Base-by-base conservation (phyloP, 2,329 filamentous ascomycete genomes). In the Colletotrichum orbiculare region DNA sequence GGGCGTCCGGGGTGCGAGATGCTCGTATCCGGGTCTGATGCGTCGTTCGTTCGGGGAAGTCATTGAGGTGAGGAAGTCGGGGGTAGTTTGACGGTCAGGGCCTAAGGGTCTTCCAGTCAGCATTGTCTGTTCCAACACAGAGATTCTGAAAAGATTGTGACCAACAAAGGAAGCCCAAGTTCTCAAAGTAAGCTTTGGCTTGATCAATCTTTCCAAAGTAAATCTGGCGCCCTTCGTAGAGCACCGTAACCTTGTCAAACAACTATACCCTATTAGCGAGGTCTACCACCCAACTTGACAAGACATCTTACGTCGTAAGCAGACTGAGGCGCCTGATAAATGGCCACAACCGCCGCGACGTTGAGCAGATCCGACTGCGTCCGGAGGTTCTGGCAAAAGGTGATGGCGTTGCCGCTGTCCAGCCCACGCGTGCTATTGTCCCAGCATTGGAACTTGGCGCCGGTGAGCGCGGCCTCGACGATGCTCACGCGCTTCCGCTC, bases 51-150 rank as follows among this genome's bases (percentile, higher is more conserved):
- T 83, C 0, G 87, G 85, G 71, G 91, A 89, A 1, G 89, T 92
- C 47, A 90, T 82, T 0, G 86, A 87, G 8, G 90, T 92, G 35
- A 93, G 76, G 76, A 92, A 93, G 73, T 93, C 91, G 2, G 89
- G 85, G 0, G 89, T 91, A 0, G 90, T 93, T 67, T 88, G 76
- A 4, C 80, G 72, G 0, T 73, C 70, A 0, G 78, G 77, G 17
- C 75, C 66, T 68, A 11, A 0, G 17, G 1, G 15, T 17, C 2
- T 6, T 5, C 46, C 7, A 1, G 45, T 64, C 54, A 56, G 46
- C 3, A 13, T 7, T 0, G 12, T 2, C 4, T 6, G 0, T 34
- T 13, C 35, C 37, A 8, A 11, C 6, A 13, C 15, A 2, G 35
- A 17, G 8, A 0, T 6, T 13, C 2, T 17, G 17, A 6, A n/a